A percentile compares a stretch with the other conserved stretches of the same genome.
Conservation (phyloP, 768 basidiomycete genomes). For the Clitopilus passeckerianus region DNA sequence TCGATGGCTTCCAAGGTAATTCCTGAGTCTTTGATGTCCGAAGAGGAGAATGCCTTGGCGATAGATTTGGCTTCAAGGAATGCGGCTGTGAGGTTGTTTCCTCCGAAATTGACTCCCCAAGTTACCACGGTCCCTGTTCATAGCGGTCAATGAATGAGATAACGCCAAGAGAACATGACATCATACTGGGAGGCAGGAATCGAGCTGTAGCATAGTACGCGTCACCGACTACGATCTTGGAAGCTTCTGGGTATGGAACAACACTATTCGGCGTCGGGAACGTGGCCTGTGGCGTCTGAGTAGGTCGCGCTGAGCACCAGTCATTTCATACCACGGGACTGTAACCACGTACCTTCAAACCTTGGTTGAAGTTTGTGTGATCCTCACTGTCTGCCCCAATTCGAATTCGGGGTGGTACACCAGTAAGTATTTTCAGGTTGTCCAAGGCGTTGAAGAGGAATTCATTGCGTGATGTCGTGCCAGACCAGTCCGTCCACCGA, state of each 20-base stretch:
- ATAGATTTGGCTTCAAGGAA: slow-evolving; percentile 45
- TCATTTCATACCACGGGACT: neutral
- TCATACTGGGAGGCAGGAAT: slow-evolving; percentile 13
- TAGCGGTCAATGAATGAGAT: neutral
- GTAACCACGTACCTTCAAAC: slow-evolving; percentile 31
- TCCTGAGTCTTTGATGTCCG: slow-evolving; percentile 28
- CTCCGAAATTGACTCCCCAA: slow-evolving; percentile 67
- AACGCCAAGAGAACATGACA: neutral
- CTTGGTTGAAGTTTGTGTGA: slow-evolving; percentile 48
- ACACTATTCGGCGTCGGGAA: slow-evolving; percentile 45
- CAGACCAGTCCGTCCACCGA: slow-evolving; percentile 64
- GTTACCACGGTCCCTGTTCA: slow-evolving; percentile 51
- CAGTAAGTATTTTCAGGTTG: slow-evolving; percentile 47
- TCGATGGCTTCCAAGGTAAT: slow-evolving; percentile 55
- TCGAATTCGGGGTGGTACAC: slow-evolving; percentile 48
- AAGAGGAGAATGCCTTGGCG: slow-evolving; percentile 39
- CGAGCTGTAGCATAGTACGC: slow-evolving; percentile 38
- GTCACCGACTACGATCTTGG: slow-evolving; percentile 52
- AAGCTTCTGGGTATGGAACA: slow-evolving; percentile 66
- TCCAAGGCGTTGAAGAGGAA: slow-evolving; percentile 58
- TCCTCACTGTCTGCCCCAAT: slow-evolving; percentile 57
- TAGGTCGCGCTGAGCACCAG: neutral
- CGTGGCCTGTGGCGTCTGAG: slow-evolving; percentile 37
- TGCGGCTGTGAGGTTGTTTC: slow-evolving; percentile 43
- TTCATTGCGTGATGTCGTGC: slow-evolving; percentile 41